Base-by-base conservation (phyloP, 345 rosid genomes). In the Arabidopsis arenosa region DNA sequence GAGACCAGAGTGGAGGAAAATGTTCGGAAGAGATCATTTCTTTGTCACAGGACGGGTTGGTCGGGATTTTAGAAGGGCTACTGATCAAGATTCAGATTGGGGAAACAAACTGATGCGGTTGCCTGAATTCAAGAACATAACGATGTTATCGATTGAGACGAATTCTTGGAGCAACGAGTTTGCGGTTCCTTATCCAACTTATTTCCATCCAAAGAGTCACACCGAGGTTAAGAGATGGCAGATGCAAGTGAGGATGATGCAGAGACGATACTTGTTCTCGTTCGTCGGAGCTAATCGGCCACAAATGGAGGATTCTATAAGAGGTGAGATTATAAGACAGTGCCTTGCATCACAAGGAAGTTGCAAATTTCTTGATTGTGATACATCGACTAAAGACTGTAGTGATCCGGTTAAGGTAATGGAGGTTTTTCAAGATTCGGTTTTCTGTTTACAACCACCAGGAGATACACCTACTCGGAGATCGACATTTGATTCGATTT, bases 381-480 rank as follows among this genome's bases (percentile, higher is more conserved):
- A 18, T 0, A 61, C 54, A n/a, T 54, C 62, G 33, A 76, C 65
- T 5, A 67, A 49, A 1, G 62, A 67, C 28, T 82, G 87, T 28
- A 71, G 78, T 7, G 13, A 74, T 63, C 88, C 85, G 9, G 63
- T 68, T 61, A 77, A 72, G 68, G 83, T 86, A 7, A 81, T 86
- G 28, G 71, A 76, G 9, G 79, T 80, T 35, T 76, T 83, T 73
- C 39, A 62, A 39, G 72, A 79, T 59, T 84, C 85, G 0, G 77
- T 71, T 1, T 87, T 85, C 73, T 86, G 92, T 70, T 57, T 87
- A 47, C 88, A 83, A 63, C 88, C 88, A 7, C 75, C 81, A 4
- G 92, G 92, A n/a, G 92, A 87, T 73, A 84, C 92, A n/a, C 70
- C 55, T 73, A 87, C 85, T 2, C 79, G 92, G 28, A 77, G 84